Evolutionary conservation across 1,284 basidiomycete species (phyloP), one percentile per base, ranked within the genome.

Genomic region (Phaffia rhodozyma): DNA sequence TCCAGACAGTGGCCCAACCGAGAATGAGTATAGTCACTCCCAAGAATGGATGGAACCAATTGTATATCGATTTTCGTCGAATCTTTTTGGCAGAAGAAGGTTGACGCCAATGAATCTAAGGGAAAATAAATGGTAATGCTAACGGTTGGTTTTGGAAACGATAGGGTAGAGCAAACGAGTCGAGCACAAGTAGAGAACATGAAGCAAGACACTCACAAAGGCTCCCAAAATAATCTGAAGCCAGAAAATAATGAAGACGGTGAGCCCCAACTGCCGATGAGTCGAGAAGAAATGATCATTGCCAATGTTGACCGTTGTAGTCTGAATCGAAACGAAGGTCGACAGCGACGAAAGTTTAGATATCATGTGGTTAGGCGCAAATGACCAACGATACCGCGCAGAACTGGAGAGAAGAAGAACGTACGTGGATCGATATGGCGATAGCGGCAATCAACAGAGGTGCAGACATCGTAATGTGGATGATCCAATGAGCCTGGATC

Each of bases 171-270:
- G 16, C 5, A 20, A 27, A 59, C 61, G 32, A 43, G 38, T 16
- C 2, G 38, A 43, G 13, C 38, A 16, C 38, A 43, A 16, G 2
- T 43, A 43, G 38, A 43, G 38, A 16, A 43, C 13, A 43, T 16
- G 2, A 16, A 16, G 38, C 38, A 16, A 16, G 13, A 43, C 5
- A 43, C 38, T 43, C 6, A 63, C 57, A 3, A 58, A 21, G 11
- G 57, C 55, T n/a, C 62, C 62, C 13, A 63, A 43, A 7, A 7
- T 32, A 56, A 63, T 58, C 51, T 63, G 62, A 16, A 63, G 38
- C 56, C 58, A 13, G 25, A 56, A 25, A 11, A 59, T 20, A 21
- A 63, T 53, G 52, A 63, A 52, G 34, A 63, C 13, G 5, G 50
- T 6, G 11, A 63, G 34, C 13, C 62, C 62, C 9, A 63, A n/a